A percentile compares a stretch with the other conserved stretches of the same genome.
These are phyloP conservation scores for Claviceps africana DNA, from an alignment of 2,329 filamentous ascomycete species.

Conservation along the genomic window DNA sequence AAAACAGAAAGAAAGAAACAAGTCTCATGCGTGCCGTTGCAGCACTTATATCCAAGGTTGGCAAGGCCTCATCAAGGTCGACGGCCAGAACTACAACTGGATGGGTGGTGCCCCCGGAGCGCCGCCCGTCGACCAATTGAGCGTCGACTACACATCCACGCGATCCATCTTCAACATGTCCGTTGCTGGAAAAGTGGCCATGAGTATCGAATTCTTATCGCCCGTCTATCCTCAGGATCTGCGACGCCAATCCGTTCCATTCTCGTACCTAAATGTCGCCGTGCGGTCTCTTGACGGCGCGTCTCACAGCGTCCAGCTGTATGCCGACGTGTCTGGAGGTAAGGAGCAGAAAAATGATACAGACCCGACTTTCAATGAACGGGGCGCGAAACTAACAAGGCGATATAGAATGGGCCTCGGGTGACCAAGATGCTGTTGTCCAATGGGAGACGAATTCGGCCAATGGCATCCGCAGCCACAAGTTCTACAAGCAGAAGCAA, in stretches of 20 bases:
- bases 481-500: slow-evolving; percentile 46
- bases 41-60: slow-evolving; percentile 41
- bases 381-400: neutral
- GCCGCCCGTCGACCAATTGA: slow-evolving; percentile 41
- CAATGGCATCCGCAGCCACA: slow-evolving; percentile 47
- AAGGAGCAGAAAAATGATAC: neutral
- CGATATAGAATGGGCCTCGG: slow-evolving; percentile 53
- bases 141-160: slow-evolving; percentile 58
- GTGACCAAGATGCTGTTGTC: slow-evolving; percentile 39
- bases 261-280: slow-evolving; percentile 54
- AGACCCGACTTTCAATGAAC: neutral
- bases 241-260: slow-evolving; percentile 52
- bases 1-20: neutral
- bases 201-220: slow-evolving; percentile 58
- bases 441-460: slow-evolving; percentile 46
- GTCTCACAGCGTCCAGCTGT: slow-evolving; percentile 52
- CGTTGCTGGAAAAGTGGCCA: slow-evolving; percentile 43
- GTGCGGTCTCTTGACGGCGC: slow-evolving; percentile 48
- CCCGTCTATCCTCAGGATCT: slow-evolving; percentile 55
- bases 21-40: slow-evolving; percentile 16
- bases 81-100: slow-evolving; percentile 51
- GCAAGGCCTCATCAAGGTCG: slow-evolving; percentile 56
- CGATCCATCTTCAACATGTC: slow-evolving; percentile 56
- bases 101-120: slow-evolving; percentile 43
- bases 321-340: slow-evolving; percentile 50